Percentiles rank a stretch among this genome's conserved stretches.
Conservation (phyloP, 352 stramenopile genomes). For the Globisporangium iwayamae region DNA sequence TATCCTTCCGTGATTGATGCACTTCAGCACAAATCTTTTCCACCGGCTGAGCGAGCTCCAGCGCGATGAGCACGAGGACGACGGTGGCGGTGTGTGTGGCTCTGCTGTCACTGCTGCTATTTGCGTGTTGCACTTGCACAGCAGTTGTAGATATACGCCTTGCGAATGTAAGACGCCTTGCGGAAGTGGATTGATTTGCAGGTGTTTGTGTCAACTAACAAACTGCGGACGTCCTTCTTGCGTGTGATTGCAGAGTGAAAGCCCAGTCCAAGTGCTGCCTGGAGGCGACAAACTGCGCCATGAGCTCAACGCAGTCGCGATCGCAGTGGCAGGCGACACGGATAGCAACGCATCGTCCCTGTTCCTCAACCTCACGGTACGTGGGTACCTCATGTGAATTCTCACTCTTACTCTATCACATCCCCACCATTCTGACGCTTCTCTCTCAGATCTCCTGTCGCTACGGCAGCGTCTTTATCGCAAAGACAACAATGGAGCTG, state of each 20-base stretch:
- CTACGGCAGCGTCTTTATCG: constrained; percentile 22
- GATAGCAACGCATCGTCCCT: not conserved
- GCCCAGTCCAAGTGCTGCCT: not conserved
- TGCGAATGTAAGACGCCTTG: constrained; percentile 12
- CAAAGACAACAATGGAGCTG: constrained; percentile 3
- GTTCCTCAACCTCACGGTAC: constrained; percentile 6
- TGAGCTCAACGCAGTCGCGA: not conserved
- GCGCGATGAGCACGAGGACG: not conserved
- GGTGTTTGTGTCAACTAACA: not conserved
- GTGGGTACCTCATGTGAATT: constrained; percentile 5
- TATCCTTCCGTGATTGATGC: not conserved
- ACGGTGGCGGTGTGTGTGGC: not conserved
- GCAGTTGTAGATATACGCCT: constrained; percentile 15
- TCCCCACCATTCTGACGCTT: not conserved
- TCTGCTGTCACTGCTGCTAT: constrained; percentile 10
- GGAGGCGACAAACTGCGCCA: not conserved
- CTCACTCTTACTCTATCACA: not conserved
- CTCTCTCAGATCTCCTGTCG: constrained; percentile 20
- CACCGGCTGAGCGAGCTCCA: not conserved
- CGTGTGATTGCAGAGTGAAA: not conserved
- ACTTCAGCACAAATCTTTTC: not conserved
- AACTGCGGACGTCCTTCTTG: not conserved
- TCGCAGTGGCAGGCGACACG: not conserved
- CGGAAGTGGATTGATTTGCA: not conserved
- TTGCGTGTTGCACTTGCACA: constrained; percentile 3